Evolutionary conservation across 2,329 filamentous ascomycete genomes (phyloP).

Genomic region (Ophiostoma perfectum): DNA sequence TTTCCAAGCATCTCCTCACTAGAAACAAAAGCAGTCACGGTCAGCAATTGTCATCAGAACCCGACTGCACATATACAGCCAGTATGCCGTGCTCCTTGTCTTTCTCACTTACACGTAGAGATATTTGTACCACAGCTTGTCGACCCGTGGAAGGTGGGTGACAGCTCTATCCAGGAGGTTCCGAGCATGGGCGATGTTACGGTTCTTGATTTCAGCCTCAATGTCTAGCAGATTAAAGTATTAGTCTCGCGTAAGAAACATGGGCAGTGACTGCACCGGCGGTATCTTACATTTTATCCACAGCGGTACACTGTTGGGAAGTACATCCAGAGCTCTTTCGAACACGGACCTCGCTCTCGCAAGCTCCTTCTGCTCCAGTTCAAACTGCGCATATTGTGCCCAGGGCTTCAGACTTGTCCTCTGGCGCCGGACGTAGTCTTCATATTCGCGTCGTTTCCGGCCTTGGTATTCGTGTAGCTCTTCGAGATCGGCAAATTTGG

Average conservation of each 20-base stretch:
- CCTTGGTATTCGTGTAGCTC: conserved; percentile 97
- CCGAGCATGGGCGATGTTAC: conserved; percentile 94
- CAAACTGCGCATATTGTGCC: conserved; percentile 96
- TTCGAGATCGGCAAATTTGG: conserved; percentile 92
- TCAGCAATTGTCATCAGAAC: background rate
- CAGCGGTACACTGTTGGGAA: conserved; percentile 76
- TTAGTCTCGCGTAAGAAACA: conserved; percentile 47
- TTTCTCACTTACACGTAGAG: conserved; percentile 43
- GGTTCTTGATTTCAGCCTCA: conserved; percentile 89
- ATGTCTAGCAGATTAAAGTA: conserved; percentile 47
- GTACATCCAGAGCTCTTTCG: conserved; percentile 87
- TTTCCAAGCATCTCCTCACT: conserved; percentile 93
- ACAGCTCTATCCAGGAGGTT: conserved; percentile 95
- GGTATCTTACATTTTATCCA: conserved; percentile 57
- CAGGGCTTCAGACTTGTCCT: conserved; percentile 97
- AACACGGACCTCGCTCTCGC: conserved; percentile 87
- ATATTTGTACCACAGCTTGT: conserved; percentile 99
- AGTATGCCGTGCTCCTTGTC: background rate
- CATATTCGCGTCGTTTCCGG: conserved; percentile 91
- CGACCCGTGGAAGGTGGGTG: conserved; percentile 79
- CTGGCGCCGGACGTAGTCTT: conserved; percentile 95
- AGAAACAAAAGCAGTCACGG: too few species aligned
- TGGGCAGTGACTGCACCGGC: background rate
- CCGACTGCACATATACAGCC: too few species aligned
- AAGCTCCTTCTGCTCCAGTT: conserved; percentile 97